Evolutionary conservation across 345 rosid species (phyloP).

Genomic region (Kernera saxatilis): DNA sequence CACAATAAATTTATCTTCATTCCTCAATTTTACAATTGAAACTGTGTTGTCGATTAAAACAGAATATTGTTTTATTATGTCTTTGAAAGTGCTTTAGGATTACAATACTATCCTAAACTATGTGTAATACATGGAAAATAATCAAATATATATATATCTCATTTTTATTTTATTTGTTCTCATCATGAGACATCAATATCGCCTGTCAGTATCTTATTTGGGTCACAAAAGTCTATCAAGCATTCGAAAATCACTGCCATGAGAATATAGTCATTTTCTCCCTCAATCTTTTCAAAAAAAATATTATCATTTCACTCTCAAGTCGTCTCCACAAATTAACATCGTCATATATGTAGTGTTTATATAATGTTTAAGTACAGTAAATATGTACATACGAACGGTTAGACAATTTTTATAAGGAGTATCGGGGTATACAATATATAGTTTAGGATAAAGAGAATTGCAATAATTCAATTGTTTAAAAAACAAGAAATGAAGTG

Average conservation of each 20-base stretch:
- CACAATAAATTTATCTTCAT: background rate
- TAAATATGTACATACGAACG: background rate
- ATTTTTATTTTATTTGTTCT: background rate
- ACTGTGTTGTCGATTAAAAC: background rate
- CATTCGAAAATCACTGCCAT: slow-evolving; percentile 9
- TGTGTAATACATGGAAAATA: background rate
- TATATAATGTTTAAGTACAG: background rate
- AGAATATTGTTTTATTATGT: background rate
- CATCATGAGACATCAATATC: slow-evolving; percentile 12
- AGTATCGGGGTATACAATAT: background rate
- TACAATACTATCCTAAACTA: background rate
- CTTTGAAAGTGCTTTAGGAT: background rate
- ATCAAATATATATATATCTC: background rate
- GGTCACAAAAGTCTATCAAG: slow-evolving; percentile 9
- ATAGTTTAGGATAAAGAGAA: background rate
- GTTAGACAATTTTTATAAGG: background rate
- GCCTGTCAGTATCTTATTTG: slow-evolving; percentile 8
- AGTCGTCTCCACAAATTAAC: background rate
- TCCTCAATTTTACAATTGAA: background rate
- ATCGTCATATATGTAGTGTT: background rate
- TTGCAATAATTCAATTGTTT: background rate
- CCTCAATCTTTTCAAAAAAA: background rate
- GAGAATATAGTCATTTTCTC: background rate
- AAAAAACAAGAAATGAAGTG: background rate
- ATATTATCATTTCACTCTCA: background rate